These are phyloP conservation scores for Gloeopeniophorella convolvens DNA, from an alignment of 768 basidiomycete genomes.

Conservation along the genomic window DNA sequence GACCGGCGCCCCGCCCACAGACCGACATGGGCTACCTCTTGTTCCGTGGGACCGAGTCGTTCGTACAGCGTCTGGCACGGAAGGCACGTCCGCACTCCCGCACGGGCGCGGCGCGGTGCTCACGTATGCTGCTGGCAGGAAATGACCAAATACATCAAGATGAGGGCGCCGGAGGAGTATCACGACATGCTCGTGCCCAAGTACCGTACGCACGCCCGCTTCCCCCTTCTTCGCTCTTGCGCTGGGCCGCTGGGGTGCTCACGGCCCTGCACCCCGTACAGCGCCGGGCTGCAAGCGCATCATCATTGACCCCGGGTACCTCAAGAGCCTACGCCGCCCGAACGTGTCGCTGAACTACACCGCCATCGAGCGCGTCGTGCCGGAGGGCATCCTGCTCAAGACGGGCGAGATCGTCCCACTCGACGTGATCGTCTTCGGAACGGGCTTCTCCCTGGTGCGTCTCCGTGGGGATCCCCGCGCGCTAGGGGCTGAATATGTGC, in stretches of 20 bases:
- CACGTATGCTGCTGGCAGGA: slow-evolving; percentile 25
- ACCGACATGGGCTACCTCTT: background rate
- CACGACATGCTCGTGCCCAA: slow-evolving; percentile 37
- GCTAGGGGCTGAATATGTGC: background rate
- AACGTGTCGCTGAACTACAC: slow-evolving; percentile 50
- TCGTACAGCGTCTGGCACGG: background rate
- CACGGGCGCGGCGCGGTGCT: background rate
- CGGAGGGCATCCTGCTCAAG: slow-evolving; percentile 44
- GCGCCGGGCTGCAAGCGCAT: slow-evolving; percentile 60
- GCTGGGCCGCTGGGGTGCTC: background rate
- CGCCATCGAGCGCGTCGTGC: slow-evolving; percentile 40
- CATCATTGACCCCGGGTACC: slow-evolving; percentile 53
- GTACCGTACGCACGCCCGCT: slow-evolving; percentile 38
- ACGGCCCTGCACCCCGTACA: slow-evolving; percentile 17
- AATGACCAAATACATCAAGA: slow-evolving; percentile 40
- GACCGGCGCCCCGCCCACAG: background rate
- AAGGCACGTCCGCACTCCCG: background rate
- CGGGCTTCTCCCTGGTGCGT: slow-evolving; percentile 46
- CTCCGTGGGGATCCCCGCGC: background rate
- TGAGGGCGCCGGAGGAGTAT: slow-evolving; percentile 34
- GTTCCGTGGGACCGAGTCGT: slow-evolving; percentile 2
- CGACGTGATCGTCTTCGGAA: slow-evolving; percentile 54
- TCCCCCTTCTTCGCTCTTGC: background rate
- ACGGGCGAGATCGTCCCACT: slow-evolving; percentile 43
- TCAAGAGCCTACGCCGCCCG: slow-evolving; percentile 42